phyloP scores from a whole-genome alignment of 495 filamentous ascomycete species.

The Penicillium lagena region DNA sequence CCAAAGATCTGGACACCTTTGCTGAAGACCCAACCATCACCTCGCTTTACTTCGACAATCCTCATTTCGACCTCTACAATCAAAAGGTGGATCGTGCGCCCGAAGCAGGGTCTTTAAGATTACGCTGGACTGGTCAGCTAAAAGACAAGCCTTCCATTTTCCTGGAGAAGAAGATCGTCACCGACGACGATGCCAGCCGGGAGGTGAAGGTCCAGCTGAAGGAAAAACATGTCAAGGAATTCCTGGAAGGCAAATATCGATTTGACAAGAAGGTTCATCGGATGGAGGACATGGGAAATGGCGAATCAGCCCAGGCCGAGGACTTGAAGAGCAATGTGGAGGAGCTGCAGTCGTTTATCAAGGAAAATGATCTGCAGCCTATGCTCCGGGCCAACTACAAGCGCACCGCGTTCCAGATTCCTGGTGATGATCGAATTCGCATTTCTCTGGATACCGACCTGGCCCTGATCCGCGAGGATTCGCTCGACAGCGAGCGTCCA shows the following conservation, averaged over 20 bases:
- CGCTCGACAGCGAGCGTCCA: conserved; percentile 72
- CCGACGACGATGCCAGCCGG: conserved; percentile 63
- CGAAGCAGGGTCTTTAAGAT: conserved; percentile 73
- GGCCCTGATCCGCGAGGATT: conserved; percentile 88
- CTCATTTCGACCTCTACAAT: conserved; percentile 76
- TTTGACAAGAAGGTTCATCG: conserved; percentile 88
- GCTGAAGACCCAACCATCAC: conserved; percentile 86
- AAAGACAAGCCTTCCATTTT: conserved; percentile 68
- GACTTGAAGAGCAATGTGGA: conserved; percentile 63
- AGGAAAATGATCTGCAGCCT: conserved; percentile 70
- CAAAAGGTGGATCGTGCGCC: conserved; percentile 72
- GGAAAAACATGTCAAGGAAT: conserved; percentile 86
- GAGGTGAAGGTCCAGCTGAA: conserved; percentile 82
- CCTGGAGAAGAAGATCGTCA: conserved; percentile 82
- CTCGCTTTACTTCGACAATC: conserved; percentile 91
- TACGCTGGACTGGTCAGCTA: conserved; percentile 90
- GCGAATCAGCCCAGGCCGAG: conserved; percentile 50
- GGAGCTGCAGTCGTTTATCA: conserved; percentile 74
- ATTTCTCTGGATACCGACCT: conserved; percentile 91
- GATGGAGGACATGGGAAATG: conserved; percentile 61
- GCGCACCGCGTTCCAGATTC: conserved; percentile 94
- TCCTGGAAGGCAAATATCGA: conserved; percentile 79
- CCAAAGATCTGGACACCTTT: conserved; percentile 67
- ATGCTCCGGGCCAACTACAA: conserved; percentile 88
- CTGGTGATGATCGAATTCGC: conserved; percentile 81